Evolutionary conservation across 1,284 basidiomycete species (phyloP), one percentile per base, ranked within the genome.

Genomic region (Rhodotorula mucilaginosa): DNA sequence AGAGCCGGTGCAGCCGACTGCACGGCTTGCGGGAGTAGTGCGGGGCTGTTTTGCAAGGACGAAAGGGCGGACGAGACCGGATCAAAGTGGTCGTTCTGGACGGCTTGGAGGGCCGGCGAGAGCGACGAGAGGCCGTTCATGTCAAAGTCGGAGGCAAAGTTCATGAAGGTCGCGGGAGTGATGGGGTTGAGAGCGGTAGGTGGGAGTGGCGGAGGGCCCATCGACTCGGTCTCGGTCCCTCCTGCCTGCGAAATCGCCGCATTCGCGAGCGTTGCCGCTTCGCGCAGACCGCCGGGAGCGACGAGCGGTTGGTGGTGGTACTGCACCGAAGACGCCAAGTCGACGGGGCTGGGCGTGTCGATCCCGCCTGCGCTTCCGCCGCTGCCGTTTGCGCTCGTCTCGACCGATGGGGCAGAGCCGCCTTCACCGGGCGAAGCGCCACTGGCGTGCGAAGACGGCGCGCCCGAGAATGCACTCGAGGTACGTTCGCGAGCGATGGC

Each of bases 151-250:
- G 59, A 61, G 2, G 74, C 49, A 26, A 79, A 60, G 62, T 77
- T 78, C 78, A 79, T 78, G 58, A 79, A 73, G 5, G 72, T 67
- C 2, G 78, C 76, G 3, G 78, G 78, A 12, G 78, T 79, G 39
- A 77, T 68, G 12, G 77, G 76, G 52, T 61, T 58, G n/a, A 51
- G 51, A 16, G 54, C 48, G 48, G 48, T 16, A 2, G 67, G 60
- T 19, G 66, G 66, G 7, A 64, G 72, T 0, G 74, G 74, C 15
- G 74, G 74, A 8, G 74, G 74, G 1, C 74, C 74, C 74, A 76
- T 76, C 48, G 67, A 66, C 34, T 69, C 72, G 58, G 58, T 56
- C 44, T 68, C 68, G 46, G 69, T 58, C 12, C 15, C 26, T 57
- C 59, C 12, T 21, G 54, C 10, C 34, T 58, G 63, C 12, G 31